These are phyloP conservation scores for Penium margaritaceum DNA, from an alignment of 139 green algal genomes.

Conservation along the genomic window DNA sequence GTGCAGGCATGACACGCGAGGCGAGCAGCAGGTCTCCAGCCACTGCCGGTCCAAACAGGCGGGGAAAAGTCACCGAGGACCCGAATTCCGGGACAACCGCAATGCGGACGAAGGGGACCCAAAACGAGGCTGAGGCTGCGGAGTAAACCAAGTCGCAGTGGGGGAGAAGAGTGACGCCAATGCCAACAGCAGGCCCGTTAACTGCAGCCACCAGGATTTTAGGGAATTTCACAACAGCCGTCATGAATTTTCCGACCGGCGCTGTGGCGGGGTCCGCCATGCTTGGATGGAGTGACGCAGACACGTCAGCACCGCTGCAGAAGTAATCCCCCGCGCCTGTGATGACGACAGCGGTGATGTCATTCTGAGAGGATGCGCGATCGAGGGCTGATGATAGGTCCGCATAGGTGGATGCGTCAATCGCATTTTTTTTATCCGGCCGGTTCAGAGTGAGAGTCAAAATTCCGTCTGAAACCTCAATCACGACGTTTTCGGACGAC, in stretches of 20 bases:
- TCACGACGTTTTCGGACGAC: too few relatives aligned
- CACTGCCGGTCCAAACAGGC: not conserved
- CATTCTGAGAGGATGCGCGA: not conserved
- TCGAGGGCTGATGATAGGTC: not conserved
- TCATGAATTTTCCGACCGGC: slow-evolving; percentile 11
- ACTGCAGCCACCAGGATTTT: slow-evolving; percentile 17
- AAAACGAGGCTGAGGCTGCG: slow-evolving; percentile 8
- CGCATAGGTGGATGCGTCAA: not conserved
- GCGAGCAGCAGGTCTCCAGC: not conserved
- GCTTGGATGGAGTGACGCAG: not conserved
- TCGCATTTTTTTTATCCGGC: not conserved
- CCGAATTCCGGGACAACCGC: slow-evolving; percentile 5
- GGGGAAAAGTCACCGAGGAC: not conserved
- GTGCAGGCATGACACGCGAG: not conserved
- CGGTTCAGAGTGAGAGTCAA: not conserved
- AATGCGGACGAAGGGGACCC: slow-evolving; percentile 6
- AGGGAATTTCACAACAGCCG: not conserved
- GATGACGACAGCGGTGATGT: not conserved
- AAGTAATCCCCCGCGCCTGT: slow-evolving; percentile 3
- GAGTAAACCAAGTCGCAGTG: slow-evolving; percentile 11
- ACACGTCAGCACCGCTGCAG: not conserved
- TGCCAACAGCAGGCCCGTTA: slow-evolving; percentile 5
- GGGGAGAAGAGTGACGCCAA: slow-evolving; percentile 4
- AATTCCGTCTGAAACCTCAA: too few relatives aligned
- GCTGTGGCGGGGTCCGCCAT: not conserved